Percentiles rank a stretch among this genome's conserved stretches.
Conservation (phyloP, 306 rosid species). For the Casuarina equisetifolia region DNA sequence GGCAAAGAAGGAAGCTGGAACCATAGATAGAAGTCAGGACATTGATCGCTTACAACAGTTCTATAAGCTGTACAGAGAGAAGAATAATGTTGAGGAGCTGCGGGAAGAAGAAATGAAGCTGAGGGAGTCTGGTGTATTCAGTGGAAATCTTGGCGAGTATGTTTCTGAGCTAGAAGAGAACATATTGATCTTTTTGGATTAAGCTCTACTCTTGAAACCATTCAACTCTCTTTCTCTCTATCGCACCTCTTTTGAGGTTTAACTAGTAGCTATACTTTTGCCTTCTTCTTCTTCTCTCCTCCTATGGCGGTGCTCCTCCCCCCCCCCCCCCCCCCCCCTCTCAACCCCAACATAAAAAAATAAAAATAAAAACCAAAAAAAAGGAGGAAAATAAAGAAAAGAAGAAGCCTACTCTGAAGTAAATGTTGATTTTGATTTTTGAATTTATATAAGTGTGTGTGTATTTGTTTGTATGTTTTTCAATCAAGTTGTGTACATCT, state of each 20-base stretch:
- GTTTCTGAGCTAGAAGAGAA: slow-evolving; percentile 35
- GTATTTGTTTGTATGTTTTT: not conserved
- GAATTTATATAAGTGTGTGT: not conserved
- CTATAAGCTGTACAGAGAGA: slow-evolving; percentile 75
- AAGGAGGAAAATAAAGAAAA: not conserved
- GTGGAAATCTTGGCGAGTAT: slow-evolving; percentile 90
- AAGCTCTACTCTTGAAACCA: slow-evolving; percentile 17
- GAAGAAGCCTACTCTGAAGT: too few relatives aligned
- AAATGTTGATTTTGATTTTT: too few relatives aligned
- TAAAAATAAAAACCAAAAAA: not conserved
- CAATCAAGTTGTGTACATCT: not conserved
- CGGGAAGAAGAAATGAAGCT: slow-evolving; percentile 78
- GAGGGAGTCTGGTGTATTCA: slow-evolving; percentile 84
- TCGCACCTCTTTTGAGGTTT: not conserved
- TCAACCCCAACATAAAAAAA: too few relatives aligned
- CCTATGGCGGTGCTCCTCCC: too few relatives aligned
- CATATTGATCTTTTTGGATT: slow-evolving; percentile 9
- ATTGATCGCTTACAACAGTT: slow-evolving; percentile 73
- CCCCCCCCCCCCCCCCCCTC: too few relatives aligned
- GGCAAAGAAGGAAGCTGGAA: slow-evolving; percentile 76
- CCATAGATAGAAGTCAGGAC: slow-evolving; percentile 88
- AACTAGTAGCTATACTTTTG: not conserved
- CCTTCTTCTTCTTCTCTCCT: not conserved
- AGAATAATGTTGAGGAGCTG: slow-evolving; percentile 67
- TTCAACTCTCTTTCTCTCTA: not conserved